Conservation (phyloP, 148 eudicot species). For the Vaccinium darrowii region DNA sequence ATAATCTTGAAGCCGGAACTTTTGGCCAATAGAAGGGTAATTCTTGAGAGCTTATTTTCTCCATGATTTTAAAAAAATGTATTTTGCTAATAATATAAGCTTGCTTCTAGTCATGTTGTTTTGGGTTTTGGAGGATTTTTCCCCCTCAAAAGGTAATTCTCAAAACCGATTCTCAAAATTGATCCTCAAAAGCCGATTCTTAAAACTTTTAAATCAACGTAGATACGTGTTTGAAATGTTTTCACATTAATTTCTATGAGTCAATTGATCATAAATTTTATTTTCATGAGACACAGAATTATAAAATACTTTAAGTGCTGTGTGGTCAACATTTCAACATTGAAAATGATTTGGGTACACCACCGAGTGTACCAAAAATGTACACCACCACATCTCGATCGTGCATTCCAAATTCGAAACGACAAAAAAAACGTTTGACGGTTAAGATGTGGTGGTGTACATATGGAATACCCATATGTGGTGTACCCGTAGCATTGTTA, state of each 20-base stretch:
- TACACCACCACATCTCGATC: too few species aligned
- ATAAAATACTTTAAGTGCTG: background rate
- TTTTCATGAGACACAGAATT: background rate
- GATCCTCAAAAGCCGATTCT: too few species aligned
- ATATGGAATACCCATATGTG: too few species aligned
- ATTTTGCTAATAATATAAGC: background rate
- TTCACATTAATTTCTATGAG: background rate
- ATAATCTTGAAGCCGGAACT: background rate
- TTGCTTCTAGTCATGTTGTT: background rate
- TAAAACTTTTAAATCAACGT: too few species aligned
- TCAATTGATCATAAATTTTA: background rate
- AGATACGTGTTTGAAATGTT: background rate
- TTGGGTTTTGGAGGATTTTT: too few species aligned
- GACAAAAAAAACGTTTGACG: too few species aligned
- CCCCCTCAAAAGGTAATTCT: too few species aligned
- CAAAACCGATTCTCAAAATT: too few species aligned
- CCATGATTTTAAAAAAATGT: background rate
- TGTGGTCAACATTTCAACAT: background rate
- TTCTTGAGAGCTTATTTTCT: background rate
- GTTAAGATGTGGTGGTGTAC: too few species aligned
- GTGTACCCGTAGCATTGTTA: too few species aligned
- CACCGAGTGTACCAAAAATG: too few species aligned
- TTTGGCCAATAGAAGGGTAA: background rate
- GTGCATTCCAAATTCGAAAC: too few species aligned
- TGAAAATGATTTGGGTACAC: background rate